These are phyloP conservation scores for Dactylellina haptotyla DNA, from an alignment of 2,329 filamentous ascomycete genomes.

Conservation along the genomic window DNA sequence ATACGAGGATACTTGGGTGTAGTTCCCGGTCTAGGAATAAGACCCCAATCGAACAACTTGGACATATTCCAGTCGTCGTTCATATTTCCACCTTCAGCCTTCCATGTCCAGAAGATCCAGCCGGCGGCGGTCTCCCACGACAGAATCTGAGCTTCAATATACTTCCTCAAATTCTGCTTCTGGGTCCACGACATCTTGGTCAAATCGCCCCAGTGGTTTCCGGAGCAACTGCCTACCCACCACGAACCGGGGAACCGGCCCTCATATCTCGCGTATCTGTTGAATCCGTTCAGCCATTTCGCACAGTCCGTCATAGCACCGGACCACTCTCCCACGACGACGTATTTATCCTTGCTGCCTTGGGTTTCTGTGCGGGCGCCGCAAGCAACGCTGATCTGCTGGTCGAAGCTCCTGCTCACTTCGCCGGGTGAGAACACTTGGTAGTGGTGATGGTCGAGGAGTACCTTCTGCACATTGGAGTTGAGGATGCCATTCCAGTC, in stretches of 20 bases:
- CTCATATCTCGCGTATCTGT: conserved; percentile 69
- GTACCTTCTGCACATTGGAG: conserved; percentile 66
- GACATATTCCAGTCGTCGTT: conserved; percentile 59
- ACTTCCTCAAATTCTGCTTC: conserved; percentile 52
- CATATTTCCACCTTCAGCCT: conserved; percentile 68
- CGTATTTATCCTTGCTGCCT: conserved; percentile 72
- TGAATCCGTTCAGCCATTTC: conserved; percentile 67
- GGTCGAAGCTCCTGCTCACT: conserved; percentile 65
- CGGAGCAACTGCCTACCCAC: conserved; percentile 54
- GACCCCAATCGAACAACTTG: conserved; percentile 19
- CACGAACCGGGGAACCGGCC: conserved; percentile 68
- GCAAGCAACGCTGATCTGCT: conserved; percentile 70
- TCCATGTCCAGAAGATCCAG: conserved; percentile 71
- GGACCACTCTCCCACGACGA: conserved; percentile 76
- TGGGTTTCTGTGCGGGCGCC: conserved; percentile 66
- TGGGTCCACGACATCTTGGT: conserved; percentile 17
- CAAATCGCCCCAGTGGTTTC: conserved; percentile 13
- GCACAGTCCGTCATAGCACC: conserved; percentile 73
- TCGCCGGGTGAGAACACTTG: conserved; percentile 70
- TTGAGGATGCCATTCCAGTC: conserved; percentile 72
- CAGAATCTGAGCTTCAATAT: conserved; percentile 68
- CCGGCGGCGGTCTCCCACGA: conserved; percentile 67
- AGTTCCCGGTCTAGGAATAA: conserved; percentile 16
- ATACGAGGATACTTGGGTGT: neutral
- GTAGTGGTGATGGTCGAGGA: conserved; percentile 77